Base-by-base conservation (phyloP, 2,329 filamentous ascomycete genomes). In the Fusarium pininemorale region DNA sequence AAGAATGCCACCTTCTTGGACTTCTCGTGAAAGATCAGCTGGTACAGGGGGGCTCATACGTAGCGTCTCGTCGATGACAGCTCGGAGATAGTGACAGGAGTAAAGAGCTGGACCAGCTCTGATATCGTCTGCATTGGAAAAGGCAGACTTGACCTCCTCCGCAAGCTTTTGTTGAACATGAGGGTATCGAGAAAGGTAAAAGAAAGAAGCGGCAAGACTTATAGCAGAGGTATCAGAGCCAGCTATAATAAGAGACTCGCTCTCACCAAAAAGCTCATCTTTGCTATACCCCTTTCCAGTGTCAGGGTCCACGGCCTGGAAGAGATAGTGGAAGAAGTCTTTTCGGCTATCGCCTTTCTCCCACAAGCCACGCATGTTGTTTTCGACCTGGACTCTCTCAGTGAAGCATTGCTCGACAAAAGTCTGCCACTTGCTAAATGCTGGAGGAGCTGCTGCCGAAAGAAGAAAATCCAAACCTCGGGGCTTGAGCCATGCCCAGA, bases 401-500 rank as follows among this genome's bases (percentile, higher is more conserved):
- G 28, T 44, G 28, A 77, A 72, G 24, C 74, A 76, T 11, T 69
- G 59, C 18, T 73, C 72, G 7, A 78, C 77, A 44, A 76, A 78
- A 0, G 6, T 15, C 14, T 64, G 50, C 75, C 77, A 79, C 32
- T 66, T 61, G 16, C 55, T 70, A 20, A 78, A 53, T 15, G 60
- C 74, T 7, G 72, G 63, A 7, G 77, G 77, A 6, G 69, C 68
- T 26, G 66, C 44, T 15, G 53, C 41, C 6, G 73, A 60, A 11
- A 79, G 62, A 15, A 79, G 67, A 15, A 55, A 26, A 35, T 78
- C 68, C 20, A 79, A 64, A 1, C 77, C 77, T 26, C 73, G 66
- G 1, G 75, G 75, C n/a, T 78, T 79, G 16, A 78, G 63, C 77
- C 77, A 79, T 24, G 72, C 63, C 77, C 74, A 77, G 22, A 76